Evolutionary conservation across 495 filamentous ascomycete genomes (phyloP), one percentile per base, ranked within the genome.

Genomic region (Choiromyces venosus): DNA sequence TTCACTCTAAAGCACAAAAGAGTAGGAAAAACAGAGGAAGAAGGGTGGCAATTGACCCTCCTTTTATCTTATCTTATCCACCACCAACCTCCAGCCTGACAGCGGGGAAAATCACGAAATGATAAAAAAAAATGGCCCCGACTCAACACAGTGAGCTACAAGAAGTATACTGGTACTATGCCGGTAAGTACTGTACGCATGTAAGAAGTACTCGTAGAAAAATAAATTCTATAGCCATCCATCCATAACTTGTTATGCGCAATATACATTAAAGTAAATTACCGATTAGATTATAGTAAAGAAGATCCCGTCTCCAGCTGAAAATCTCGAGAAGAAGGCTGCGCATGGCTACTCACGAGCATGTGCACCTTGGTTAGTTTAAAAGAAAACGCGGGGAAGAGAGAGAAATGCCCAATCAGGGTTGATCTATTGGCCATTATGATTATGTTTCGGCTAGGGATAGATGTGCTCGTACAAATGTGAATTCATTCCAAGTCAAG

Each of bases 11-110:
- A 29, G 52, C 4, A 12, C 25, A 33, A 61, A 61, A 33, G 52
- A 33, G 10, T 29, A 14, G 12, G 1, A n/a, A 33, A 29, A 33
- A 1, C 12, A 5, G 25, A 4, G 25, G 25, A 9, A 8, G 21
- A 44, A 14, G 52, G 52, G 52, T 33, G 52, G 52, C 12, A 61
- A 61, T 61, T 61, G 52, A 29, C 52, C 25, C 52, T 33, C 52
- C 52, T 61, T 61, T 61, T 61, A 61, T 61, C 25, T 61, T 61
- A 61, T 33, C n/a, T n/a, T n/a, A n/a, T n/a, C n/a, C n/a, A n/a
- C n/a, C n/a, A n/a, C n/a, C 25, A 33, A 33, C 52, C 29, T 6
- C 52, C 12, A 1, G 12, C 52, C 52, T 4, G 25, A 33, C 25
- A 61, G 52, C 25, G 52, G 52, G 52, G 52, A 18, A 33, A 33